phyloP scores from a whole-genome alignment of 1,139 yeast genomes.

The Protomyces macrosporus region DNA sequence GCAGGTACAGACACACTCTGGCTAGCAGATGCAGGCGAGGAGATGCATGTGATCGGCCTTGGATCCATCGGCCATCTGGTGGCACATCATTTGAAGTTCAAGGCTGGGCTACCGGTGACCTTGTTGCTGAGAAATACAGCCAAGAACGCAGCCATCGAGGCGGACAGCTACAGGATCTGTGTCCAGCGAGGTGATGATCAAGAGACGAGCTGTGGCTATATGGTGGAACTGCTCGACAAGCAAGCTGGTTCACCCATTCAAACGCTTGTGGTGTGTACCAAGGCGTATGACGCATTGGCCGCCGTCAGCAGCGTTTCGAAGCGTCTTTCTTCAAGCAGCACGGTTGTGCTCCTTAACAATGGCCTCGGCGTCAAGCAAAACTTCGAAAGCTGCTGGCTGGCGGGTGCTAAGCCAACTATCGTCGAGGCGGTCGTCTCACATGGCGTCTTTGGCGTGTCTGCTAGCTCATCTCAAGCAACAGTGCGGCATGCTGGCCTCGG shows the following conservation, averaged over 20 bases:
- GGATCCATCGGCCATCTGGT: neutral
- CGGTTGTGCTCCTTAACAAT: conserved; percentile 66
- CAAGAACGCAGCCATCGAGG: neutral
- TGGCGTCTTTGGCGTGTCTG: conserved; percentile 53
- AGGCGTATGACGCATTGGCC: conserved; percentile 50
- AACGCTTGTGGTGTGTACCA: conserved; percentile 35
- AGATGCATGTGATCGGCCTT: neutral
- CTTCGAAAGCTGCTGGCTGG: conserved; percentile 55
- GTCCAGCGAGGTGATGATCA: neutral
- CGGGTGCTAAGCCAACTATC: conserved; percentile 50
- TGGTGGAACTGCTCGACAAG: neutral
- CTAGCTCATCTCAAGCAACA: conserved; percentile 29
- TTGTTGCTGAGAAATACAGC: neutral
- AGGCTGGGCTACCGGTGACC: neutral
- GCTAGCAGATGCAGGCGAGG: neutral
- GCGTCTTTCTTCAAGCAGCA: conserved; percentile 46
- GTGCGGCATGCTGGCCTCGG: conserved; percentile 68
- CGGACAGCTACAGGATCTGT: neutral
- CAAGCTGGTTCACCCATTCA: neutral
- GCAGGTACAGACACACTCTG: too few species aligned
- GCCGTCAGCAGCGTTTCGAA: conserved; percentile 49
- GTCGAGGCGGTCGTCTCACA: conserved; percentile 76
- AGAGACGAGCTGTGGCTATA: neutral
- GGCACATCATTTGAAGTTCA: neutral
- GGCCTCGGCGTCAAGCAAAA: conserved; percentile 66